phyloP scores from a whole-genome alignment of 352 stramenopile species.

The Phytophthora ohioensis region DNA sequence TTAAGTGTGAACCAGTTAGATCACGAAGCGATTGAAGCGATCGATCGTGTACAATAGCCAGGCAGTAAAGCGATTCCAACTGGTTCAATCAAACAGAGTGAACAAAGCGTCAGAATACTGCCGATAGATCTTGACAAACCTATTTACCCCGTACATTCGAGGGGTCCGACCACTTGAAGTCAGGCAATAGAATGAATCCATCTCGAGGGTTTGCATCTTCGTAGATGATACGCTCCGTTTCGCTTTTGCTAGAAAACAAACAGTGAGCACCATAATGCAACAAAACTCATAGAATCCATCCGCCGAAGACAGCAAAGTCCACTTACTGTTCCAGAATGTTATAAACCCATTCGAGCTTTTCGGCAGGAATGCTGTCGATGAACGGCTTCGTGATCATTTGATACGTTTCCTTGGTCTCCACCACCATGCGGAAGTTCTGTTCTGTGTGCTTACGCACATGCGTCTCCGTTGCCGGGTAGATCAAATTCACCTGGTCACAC shows the following conservation, averaged over 20 bases:
- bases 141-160: slow-evolving; percentile 53
- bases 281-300: slow-evolving; percentile 6
- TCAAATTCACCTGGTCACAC: slow-evolving; percentile 71
- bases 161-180: slow-evolving; percentile 87
- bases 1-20: slow-evolving; percentile 64
- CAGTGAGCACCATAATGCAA: not conserved
- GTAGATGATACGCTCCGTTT: slow-evolving; percentile 83
- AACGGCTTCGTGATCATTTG: slow-evolving; percentile 73
- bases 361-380: slow-evolving; percentile 76
- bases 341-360: slow-evolving; percentile 90
- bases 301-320: not conserved
- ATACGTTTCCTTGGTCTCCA: slow-evolving; percentile 86
- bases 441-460: slow-evolving; percentile 88
- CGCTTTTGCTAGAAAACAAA: slow-evolving; percentile 62
- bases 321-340: slow-evolving; percentile 90
- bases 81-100: slow-evolving; percentile 20
- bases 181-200: slow-evolving; percentile 83
- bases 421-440: slow-evolving; percentile 83
- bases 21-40: slow-evolving; percentile 82
- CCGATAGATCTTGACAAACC: not conserved
- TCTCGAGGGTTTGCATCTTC: slow-evolving; percentile 67
- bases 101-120: not conserved
- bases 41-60: slow-evolving; percentile 82
- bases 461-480: slow-evolving; percentile 81
- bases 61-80: slow-evolving; percentile 83